A percentile compares a stretch with the other conserved stretches of the same genome.
Evolutionary conservation across 148 eudicot genomes (phyloP).

Genomic region (Rhododendron kiyosumense): DNA sequence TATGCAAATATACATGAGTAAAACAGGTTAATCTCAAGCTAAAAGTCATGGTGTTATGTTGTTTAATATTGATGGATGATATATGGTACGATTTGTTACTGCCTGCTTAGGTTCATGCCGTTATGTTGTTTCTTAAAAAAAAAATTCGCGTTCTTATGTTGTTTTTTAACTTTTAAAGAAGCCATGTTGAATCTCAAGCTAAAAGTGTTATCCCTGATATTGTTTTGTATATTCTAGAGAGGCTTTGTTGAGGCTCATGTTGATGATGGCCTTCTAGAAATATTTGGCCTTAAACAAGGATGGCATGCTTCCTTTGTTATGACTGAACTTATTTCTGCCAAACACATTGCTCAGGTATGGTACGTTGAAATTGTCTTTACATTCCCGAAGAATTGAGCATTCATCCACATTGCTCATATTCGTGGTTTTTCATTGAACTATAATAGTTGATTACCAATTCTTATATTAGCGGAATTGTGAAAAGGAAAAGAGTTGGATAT

Average conservation of each 20-base stretch:
- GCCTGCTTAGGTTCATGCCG: not conserved
- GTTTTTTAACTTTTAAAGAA: not conserved
- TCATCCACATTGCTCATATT: not conserved
- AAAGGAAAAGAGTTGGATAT: not conserved
- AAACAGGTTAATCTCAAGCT: not conserved
- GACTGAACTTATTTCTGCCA: slow-evolving; percentile 87
- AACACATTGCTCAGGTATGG: slow-evolving; percentile 88
- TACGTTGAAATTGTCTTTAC: not conserved
- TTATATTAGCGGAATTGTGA: not conserved
- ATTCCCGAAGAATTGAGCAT: not conserved
- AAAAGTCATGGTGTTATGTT: not conserved
- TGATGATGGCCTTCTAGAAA: slow-evolving; percentile 83
- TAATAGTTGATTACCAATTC: not conserved
- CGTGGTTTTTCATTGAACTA: not conserved
- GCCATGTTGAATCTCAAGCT: not conserved
- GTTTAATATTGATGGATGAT: not conserved
- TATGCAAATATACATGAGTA: not conserved
- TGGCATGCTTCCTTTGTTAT: slow-evolving; percentile 98
- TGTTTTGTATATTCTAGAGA: slow-evolving; percentile 38
- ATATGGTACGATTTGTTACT: not conserved
- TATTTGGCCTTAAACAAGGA: slow-evolving; percentile 90
- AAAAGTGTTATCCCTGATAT: not conserved
- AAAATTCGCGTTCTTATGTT: not conserved
- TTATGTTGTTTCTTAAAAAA: not conserved
- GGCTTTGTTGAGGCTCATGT: slow-evolving; percentile 89